Evolutionary conservation across 1,284 basidiomycete genomes (phyloP).

Genomic region (Schizophyllum commune): DNA sequence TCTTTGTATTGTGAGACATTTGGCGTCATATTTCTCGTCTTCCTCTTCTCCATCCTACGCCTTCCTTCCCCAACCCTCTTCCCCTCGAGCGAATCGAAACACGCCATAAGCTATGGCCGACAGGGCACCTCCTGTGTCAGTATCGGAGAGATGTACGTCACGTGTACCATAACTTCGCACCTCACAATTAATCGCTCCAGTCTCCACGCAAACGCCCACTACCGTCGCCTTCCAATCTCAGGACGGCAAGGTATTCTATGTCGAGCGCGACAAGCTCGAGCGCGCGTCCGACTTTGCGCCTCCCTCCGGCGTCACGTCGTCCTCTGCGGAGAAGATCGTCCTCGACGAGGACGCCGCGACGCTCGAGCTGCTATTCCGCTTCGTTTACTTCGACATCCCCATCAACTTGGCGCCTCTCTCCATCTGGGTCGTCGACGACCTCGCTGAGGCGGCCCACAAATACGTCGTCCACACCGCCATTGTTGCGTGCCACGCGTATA

Average conservation of each 20-base stretch:
- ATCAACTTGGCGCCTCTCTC: constrained; percentile 18
- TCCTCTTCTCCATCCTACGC: too few species aligned
- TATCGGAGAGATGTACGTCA: too few species aligned
- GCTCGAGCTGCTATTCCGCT: constrained; percentile 21
- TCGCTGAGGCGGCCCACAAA: constrained; percentile 25
- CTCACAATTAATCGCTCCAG: background rate
- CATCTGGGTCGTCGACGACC: constrained; percentile 14
- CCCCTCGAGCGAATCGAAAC: too few species aligned
- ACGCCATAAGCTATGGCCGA: too few species aligned
- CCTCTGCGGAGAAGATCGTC: constrained; percentile 12
- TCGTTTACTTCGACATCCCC: constrained; percentile 19
- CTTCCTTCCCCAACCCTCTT: too few species aligned
- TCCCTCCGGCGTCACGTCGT: background rate
- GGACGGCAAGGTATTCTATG: background rate
- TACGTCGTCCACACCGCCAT: constrained; percentile 24
- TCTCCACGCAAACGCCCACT: background rate
- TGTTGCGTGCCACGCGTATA: constrained; percentile 20
- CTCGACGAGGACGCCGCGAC: constrained; percentile 17
- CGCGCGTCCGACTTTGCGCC: background rate
- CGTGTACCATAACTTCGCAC: too few species aligned
- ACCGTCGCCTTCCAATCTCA: background rate
- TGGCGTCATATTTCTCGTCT: too few species aligned
- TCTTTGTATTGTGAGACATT: too few species aligned
- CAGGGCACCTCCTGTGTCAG: too few species aligned
- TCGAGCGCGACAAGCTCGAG: background rate